Evolutionary conservation across 768 basidiomycete genomes (phyloP), one percentile per base, ranked within the genome.

Genomic region (Rhizopogon salebrosus): DNA sequence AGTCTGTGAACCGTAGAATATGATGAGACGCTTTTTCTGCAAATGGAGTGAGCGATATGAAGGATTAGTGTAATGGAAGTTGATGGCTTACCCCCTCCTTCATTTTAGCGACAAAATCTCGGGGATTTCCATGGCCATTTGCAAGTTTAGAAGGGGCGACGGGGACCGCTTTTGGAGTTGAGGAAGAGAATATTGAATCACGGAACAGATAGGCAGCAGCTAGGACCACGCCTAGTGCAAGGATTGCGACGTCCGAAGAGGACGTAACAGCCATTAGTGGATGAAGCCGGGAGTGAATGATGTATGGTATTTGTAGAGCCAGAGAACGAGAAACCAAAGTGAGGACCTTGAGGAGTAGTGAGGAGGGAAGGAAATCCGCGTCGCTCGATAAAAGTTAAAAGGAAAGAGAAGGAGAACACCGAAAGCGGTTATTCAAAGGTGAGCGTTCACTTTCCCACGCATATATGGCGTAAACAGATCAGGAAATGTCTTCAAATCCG

Each of bases 1-100:
- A 0, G 95, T 99, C 67, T 99, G 95, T 20, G 95, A 98, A 53
- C 95, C 95, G 65, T 97, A 99, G 69, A 99, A 95, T 64, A 98
- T 98, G 62, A 92, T 89, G 14, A 95, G 75, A 56, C 94, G 92
- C 71, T 97, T 98, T 82, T 95, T 95, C 95, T 98, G 63, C 37
- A 40, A 51, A 31, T 16, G 6, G 29, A 23, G 49, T 56, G 18
- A 57, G 22, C 10, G 34, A 48, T 56, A 37, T 54, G 62, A 50
- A 41, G 55, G 26, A 50, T 29, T 31, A 36, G 53, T 29, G 49
- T 8, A 39, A 56, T 37, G 20, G 16, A 20, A 18, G 45, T 27
- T 46, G 54, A 16, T 6, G 7, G 80, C 91, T 67, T 72, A 98
- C 95, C 37, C 83, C 85, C 55, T 87, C 84, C 73, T 93, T 89